Percentiles rank a stretch among this genome's conserved stretches.
Conservation (phyloP, 352 stramenopile species). For the Pythium brassicae region DNA sequence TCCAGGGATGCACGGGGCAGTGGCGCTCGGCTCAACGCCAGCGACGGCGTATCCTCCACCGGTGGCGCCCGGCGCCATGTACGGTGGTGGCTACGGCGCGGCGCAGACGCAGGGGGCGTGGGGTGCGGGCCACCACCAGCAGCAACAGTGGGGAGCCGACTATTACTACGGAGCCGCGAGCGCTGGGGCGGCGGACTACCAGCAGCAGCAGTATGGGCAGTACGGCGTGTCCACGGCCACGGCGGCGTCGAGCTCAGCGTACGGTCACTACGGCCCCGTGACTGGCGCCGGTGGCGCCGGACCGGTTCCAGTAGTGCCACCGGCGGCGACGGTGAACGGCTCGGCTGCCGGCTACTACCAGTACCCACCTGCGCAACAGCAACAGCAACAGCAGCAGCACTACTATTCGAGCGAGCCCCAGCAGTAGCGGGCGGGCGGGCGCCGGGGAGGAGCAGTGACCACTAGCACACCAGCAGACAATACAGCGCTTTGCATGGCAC, state of each 20-base stretch:
- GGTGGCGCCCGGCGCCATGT: constrained; percentile 24
- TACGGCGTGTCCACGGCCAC: constrained; percentile 14
- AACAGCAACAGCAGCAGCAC: constrained; percentile 21
- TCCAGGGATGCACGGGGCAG: constrained; percentile 20
- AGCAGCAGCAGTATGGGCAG: constrained; percentile 28
- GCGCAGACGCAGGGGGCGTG: constrained; percentile 11
- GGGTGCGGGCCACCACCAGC: constrained; percentile 17
- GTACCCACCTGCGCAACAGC: constrained; percentile 25
- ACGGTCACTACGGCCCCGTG: constrained; percentile 28
- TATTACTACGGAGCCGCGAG: constrained; percentile 42
- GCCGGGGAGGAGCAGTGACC: background rate
- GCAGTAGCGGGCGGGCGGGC: background rate
- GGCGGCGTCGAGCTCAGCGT: constrained; percentile 1
- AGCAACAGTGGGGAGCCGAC: constrained; percentile 28
- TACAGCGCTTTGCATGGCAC: background rate
- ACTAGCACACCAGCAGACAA: background rate
- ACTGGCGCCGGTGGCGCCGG: constrained; percentile 4
- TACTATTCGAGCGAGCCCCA: constrained; percentile 6
- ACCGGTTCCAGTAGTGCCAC: background rate
- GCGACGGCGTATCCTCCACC: constrained; percentile 49
- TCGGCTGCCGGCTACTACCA: constrained; percentile 29
- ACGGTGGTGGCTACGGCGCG: constrained; percentile 11
- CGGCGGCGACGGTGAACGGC: background rate
- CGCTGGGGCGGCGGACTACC: constrained; percentile 19
- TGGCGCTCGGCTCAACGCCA: constrained; percentile 35